Percentiles rank a stretch among this genome's conserved stretches.
These are phyloP conservation scores for Auricularia sp. DNA, from an alignment of 768 basidiomycete genomes.

Conservation along the genomic window DNA sequence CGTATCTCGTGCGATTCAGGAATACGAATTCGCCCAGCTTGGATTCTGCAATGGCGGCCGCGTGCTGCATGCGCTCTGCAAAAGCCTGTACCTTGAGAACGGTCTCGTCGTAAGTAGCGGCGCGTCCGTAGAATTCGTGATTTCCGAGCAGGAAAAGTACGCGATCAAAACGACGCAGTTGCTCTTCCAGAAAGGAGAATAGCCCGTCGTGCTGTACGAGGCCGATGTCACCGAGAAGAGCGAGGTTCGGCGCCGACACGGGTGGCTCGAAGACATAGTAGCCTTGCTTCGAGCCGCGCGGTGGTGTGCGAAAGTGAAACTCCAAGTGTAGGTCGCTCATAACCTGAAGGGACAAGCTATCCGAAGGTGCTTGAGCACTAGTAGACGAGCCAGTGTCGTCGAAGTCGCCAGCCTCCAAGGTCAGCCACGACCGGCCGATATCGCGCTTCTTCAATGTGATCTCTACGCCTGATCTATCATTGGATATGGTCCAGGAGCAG, in stretches of 20 bases:
- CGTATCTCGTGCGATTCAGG: conserved; percentile 24
- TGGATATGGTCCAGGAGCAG: neutral
- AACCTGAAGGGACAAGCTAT: conserved; percentile 13
- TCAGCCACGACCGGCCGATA: neutral
- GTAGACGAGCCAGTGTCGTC: neutral
- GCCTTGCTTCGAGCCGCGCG: conserved; percentile 8
- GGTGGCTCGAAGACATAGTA: conserved; percentile 17
- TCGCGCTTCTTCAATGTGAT: neutral
- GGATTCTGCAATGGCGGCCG: neutral
- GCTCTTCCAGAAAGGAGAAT: conserved; percentile 24
- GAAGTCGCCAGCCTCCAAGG: neutral
- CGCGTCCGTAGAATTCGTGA: conserved; percentile 16
- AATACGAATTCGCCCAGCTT: conserved; percentile 20
- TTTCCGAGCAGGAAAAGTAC: conserved; percentile 28
- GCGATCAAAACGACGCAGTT: conserved; percentile 20
- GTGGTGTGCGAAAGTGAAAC: conserved; percentile 5
- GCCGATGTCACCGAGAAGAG: conserved; percentile 29
- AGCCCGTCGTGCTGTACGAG: conserved; percentile 19
- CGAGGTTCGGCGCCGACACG: conserved; percentile 18
- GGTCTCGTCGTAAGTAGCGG: conserved; percentile 1
- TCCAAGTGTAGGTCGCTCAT: conserved; percentile 26
- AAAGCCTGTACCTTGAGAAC: neutral
- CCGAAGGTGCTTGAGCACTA: neutral
- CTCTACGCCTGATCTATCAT: neutral
- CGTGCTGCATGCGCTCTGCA: neutral